These are phyloP conservation scores for Aureobasidium sp. DNA, from an alignment of 2,329 filamentous ascomycete genomes.

Conservation along the genomic window DNA sequence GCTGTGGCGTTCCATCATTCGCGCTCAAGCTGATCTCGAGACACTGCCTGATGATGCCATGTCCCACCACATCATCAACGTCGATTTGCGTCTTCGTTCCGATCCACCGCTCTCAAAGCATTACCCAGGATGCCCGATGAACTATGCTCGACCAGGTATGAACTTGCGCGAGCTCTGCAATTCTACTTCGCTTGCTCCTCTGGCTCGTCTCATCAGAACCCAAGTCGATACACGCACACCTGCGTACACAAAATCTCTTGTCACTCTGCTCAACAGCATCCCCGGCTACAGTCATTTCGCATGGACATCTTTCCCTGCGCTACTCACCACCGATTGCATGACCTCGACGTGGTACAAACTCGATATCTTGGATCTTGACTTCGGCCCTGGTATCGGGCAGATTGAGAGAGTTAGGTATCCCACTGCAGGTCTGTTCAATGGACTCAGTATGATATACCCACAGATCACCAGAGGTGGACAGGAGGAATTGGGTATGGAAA, in stretches of 20 bases:
- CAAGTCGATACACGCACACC: background rate
- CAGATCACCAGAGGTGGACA: background rate
- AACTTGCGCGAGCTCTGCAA: background rate
- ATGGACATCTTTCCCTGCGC: background rate
- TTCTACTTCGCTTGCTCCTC: background rate
- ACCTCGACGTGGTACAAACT: conserved; percentile 6
- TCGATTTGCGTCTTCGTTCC: background rate
- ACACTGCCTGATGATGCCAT: background rate
- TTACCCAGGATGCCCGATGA: background rate
- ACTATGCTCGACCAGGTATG: conserved; percentile 1
- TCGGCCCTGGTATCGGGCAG: background rate
- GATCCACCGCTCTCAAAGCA: background rate
- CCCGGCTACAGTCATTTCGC: background rate
- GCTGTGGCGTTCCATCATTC: background rate
- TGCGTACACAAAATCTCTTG: background rate
- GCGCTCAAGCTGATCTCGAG: background rate
- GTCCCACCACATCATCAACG: background rate
- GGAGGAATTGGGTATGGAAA: background rate
- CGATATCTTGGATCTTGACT: background rate
- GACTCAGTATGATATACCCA: background rate
- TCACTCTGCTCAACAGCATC: background rate
- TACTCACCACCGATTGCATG: background rate
- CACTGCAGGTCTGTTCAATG: background rate
- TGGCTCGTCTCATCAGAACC: background rate
- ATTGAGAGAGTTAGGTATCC: background rate